These are phyloP conservation scores for Penicillium malachiteum DNA, from an alignment of 495 filamentous ascomycete species.

Conservation along the genomic window DNA sequence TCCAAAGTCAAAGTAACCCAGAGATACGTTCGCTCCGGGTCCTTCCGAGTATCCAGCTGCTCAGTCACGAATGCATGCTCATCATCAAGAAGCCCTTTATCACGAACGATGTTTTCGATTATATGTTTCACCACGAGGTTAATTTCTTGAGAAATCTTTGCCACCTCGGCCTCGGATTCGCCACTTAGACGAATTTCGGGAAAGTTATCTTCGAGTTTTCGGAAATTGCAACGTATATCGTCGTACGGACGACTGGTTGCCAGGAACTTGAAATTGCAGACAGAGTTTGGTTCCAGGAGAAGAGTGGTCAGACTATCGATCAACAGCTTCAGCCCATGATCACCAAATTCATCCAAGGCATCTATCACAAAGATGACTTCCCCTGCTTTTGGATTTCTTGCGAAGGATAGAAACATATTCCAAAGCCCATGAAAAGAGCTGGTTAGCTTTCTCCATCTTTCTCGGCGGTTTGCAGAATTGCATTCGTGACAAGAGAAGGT, in stretches of 20 bases:
- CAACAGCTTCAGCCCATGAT: background rate
- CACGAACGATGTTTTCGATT: constrained; percentile 22
- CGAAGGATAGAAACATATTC: constrained; percentile 30
- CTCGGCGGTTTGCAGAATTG: no score
- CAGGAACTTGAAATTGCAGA: constrained; percentile 39
- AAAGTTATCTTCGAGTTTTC: constrained; percentile 6
- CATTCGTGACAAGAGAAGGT: no score
- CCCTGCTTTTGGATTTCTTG: constrained; percentile 24
- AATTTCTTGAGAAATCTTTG: constrained; percentile 41
- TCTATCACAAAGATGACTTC: constrained; percentile 46
- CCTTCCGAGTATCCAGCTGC: constrained; percentile 12
- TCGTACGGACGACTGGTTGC: constrained; percentile 49
- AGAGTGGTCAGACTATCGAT: background rate
- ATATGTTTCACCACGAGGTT: constrained; percentile 34
- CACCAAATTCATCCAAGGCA: constrained; percentile 41
- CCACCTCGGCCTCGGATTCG: constrained; percentile 26
- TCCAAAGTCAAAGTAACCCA: constrained; percentile 44
- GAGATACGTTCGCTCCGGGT: constrained; percentile 42
- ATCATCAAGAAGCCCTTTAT: background rate
- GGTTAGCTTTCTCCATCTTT: no score
- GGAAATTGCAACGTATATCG: constrained; percentile 35
- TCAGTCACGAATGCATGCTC: constrained; percentile 17
- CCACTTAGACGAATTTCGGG: constrained; percentile 39
- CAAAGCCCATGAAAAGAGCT: constrained; percentile 35
- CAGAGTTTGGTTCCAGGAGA: background rate